Evolutionary conservation across 306 rosid genomes (phyloP).

Genomic region (Sindora glabra): DNA sequence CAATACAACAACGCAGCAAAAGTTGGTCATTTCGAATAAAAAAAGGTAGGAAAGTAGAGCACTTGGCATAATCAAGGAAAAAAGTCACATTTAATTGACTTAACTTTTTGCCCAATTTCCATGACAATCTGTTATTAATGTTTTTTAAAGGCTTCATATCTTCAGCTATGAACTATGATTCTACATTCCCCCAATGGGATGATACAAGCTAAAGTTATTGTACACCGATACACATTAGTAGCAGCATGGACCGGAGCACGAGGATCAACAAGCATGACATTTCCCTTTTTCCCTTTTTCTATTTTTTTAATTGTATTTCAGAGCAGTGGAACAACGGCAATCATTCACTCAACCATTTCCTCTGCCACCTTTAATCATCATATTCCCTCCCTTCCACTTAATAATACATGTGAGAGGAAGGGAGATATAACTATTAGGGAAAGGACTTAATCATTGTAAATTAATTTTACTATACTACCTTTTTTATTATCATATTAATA

Average conservation of each 20-base stretch:
- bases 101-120: not conserved
- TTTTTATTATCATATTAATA: too few relatives aligned
- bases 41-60: not conserved
- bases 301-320: constrained; percentile 20
- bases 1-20: not conserved
- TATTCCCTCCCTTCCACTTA: constrained; percentile 21
- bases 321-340: constrained; percentile 47
- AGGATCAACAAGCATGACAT: constrained; percentile 18
- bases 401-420: constrained; percentile 13
- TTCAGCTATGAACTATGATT: not conserved
- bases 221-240: not conserved
- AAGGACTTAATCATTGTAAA: too few relatives aligned
- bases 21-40: not conserved
- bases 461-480: too few relatives aligned
- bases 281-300: constrained; percentile 7
- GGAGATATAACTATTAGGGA: too few relatives aligned
- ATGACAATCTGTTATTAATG: not conserved
- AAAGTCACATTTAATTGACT: not conserved
- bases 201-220: not conserved
- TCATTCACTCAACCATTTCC: constrained; percentile 51
- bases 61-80: not conserved
- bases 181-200: not conserved
- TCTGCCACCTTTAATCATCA: constrained; percentile 46
- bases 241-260: not conserved
- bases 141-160: not conserved